Base-by-base conservation (phyloP, 208 protist genomes). In the Leishmania martiniquensis region DNA sequence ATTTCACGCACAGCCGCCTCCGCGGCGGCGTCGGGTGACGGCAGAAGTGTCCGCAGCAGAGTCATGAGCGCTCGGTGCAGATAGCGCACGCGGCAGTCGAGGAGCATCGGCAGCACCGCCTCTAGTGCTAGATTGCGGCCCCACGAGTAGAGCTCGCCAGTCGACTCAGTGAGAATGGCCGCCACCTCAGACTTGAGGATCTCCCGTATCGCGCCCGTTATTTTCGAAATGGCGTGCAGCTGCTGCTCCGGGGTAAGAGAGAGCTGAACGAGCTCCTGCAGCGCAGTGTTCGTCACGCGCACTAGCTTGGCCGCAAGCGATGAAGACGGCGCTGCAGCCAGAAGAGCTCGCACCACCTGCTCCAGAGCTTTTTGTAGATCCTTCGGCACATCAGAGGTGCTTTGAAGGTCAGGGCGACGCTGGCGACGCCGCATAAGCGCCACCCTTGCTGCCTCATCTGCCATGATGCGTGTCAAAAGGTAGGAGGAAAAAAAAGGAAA, bases 61-160 rank as follows among this genome's bases (percentile, higher is more conserved):
- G 91, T 95, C 60, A 87, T 90, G n/a, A 96, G 85, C 1, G 88
- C 90, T 12, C 91, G 89, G 71, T 98, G 94, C 49, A 95, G 81
- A 65, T 96, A 98, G 22, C 94, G 92, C 52, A 95, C 87, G 22
- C 90, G 85, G 75, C 84, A 93, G 84, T 95, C 90, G 7, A 98
- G 68, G 59, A 98, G 79, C 63, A 95, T 67, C 29, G 91, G 89
- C 63, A 96, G 85, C 7, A 95, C 86, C 52, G 90, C 86, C n/a
- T 88, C 65, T 52, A 76, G 32, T n/a, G 81, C 66, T 34, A 98
- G 77, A 0, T 69, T 54, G n/a, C 66, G 71, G 34, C 72, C 54
- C 60, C 67, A 72, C 20, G 57, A 76, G 44, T 77, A 65, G 70
- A 72, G 74, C 69, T 75, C n/a, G n/a, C 62, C 73, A 34, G 60